Percentiles rank a stretch among this genome's conserved stretches.
Conservation (phyloP, 1,139 yeast species). For the Taphrina flavorubra region DNA sequence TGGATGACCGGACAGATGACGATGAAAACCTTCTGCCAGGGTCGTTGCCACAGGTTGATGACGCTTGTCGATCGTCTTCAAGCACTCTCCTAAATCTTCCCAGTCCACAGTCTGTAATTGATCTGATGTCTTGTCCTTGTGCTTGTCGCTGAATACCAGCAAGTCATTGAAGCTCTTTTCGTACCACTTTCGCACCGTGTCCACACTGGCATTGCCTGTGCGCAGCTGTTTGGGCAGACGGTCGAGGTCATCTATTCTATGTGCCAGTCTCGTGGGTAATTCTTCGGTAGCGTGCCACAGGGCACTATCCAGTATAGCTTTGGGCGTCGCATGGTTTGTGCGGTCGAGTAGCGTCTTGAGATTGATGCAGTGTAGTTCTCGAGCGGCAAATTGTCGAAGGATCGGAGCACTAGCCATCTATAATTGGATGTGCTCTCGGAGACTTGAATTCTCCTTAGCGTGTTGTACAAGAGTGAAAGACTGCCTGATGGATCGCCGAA, state of each 20-base stretch:
- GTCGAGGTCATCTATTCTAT: constrained; percentile 82
- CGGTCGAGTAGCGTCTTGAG: constrained; percentile 22
- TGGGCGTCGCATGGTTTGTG: constrained; percentile 18
- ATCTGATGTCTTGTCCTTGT: constrained; percentile 17
- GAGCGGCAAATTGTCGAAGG: constrained; percentile 27
- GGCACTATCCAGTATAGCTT: constrained; percentile 27
- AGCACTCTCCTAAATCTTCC: constrained; percentile 16
- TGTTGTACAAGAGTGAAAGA: too few species aligned
- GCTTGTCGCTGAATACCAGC: constrained; percentile 9
- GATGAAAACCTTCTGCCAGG: constrained; percentile 48
- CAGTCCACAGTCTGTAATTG: constrained; percentile 22
- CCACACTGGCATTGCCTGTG: constrained; percentile 72
- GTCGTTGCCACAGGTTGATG: constrained; percentile 40
- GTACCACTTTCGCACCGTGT: constrained; percentile 83
- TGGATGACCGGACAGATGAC: constrained; percentile 72
- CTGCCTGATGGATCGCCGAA: not conserved
- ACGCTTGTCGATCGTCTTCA: constrained; percentile 31
- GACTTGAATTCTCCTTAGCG: too few species aligned
- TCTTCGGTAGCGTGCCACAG: constrained; percentile 58
- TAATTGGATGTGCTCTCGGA: not conserved
- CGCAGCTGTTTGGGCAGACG: constrained; percentile 72
- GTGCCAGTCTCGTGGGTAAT: constrained; percentile 83
- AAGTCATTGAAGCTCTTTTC: constrained; percentile 75
- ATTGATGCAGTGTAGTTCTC: constrained; percentile 24
- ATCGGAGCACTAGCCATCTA: constrained; percentile 18